Evolutionary conservation across 192 early-diverging fungal species (phyloP), one percentile per base, ranked within the genome.

Genomic region (Mycoemilia scoparia): DNA sequence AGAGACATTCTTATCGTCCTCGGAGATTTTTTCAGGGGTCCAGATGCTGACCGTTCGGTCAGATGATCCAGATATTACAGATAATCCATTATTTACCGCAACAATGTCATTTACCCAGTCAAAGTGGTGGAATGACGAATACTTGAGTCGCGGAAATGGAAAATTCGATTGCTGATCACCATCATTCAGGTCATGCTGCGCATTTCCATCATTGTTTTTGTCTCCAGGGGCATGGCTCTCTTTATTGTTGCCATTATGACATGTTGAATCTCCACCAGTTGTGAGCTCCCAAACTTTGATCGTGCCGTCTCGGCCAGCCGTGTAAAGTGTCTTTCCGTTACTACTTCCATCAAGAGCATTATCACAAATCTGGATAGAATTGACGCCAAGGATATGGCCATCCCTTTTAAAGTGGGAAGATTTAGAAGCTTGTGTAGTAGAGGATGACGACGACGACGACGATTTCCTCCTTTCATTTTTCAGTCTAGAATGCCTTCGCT

Each of bases 101-200:
- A 47, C 71, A 29, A 98, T 68, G 38, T 92, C 93, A 52, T 96
- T 98, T 5, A 98, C 78, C 93, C 93, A 98, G 55, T 96, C 89
- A 5, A 74, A 79, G 43, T 98, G 93, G 32, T 81, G 69, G 45
- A 81, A n/a, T n/a, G n/a, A n/a, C n/a, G n/a, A n/a, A n/a, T n/a
- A n/a, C n/a, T n/a, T n/a, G n/a, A n/a, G n/a, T n/a, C n/a, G n/a
- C n/a, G n/a, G n/a, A n/a, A n/a, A n/a, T n/a, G n/a, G n/a, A n/a
- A n/a, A n/a, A n/a, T n/a, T n/a, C n/a, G n/a, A n/a, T n/a, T n/a
- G n/a, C n/a, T n/a, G n/a, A n/a, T n/a, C n/a, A n/a, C n/a, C n/a
- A n/a, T n/a, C n/a, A n/a, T n/a, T n/a, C n/a, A n/a, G n/a, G n/a
- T n/a, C n/a, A n/a, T n/a, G n/a, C n/a, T n/a, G n/a, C n/a, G n/a